Evolutionary conservation across 1,284 basidiomycete species (phyloP).

Genomic region (Sphagnurus paluster): DNA sequence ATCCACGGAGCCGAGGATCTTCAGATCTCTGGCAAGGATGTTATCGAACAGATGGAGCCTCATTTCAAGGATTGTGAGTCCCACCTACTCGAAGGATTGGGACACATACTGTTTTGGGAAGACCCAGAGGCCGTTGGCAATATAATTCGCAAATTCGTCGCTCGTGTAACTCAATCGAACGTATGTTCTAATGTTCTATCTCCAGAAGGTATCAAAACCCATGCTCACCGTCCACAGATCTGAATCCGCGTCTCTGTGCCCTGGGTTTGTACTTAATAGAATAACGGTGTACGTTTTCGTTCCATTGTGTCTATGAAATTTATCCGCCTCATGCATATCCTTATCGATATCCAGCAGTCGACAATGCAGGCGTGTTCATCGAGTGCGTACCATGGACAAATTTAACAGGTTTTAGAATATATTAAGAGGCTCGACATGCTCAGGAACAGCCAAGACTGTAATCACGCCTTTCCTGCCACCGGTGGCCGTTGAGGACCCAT

Average conservation of each 20-base stretch:
- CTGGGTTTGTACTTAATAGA: background rate
- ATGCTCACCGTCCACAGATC: background rate
- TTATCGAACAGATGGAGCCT: constrained; percentile 13
- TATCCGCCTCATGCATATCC: no score
- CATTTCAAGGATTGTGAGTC: constrained; percentile 13
- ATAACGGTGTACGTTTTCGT: no score
- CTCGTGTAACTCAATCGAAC: constrained; percentile 7
- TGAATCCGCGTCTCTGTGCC: background rate
- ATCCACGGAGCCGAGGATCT: constrained; percentile 21
- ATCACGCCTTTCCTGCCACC: no score
- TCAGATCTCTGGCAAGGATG: constrained; percentile 9
- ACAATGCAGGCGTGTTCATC: no score
- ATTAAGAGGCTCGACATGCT: no score
- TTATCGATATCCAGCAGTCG: no score
- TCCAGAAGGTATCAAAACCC: background rate
- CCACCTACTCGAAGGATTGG: constrained; percentile 9
- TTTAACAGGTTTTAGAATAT: no score
- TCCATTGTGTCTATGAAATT: no score
- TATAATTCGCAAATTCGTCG: constrained; percentile 10
- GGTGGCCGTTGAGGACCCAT: no score
- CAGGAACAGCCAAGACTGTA: no score
- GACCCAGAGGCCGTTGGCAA: constrained; percentile 12
- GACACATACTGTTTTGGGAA: constrained; percentile 15
- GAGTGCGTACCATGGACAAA: no score
- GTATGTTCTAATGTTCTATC: background rate